Evolutionary conservation across 176 grass and related monocot species (phyloP), one percentile per base, ranked within the genome.

Genomic region (Ensete ventricosum): DNA sequence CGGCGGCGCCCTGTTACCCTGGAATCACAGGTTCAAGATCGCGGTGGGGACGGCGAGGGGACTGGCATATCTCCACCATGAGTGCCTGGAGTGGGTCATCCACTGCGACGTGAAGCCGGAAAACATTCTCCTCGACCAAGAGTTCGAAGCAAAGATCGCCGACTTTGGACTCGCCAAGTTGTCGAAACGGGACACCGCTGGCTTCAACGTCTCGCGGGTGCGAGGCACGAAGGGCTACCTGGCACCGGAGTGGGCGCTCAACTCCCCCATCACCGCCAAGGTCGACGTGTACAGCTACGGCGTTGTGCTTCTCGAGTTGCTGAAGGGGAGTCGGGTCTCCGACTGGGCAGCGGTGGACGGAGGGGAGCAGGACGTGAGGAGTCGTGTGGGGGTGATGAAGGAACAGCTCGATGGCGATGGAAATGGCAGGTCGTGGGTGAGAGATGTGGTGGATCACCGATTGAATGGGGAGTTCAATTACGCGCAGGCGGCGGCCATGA

Each of bases 21-120:
- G 92, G 92, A 79, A 50, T 43, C 67, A 87, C 11, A 71, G 89
- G 29, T 91, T 91, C 67, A 91, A 83, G 34, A 87, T 96, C 71
- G 83, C 92, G 16, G 52, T 89, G 20, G 92, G 92, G 48, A 84
- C 89, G 27, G 82, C 92, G 62, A 88, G 85, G 25, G 88, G 92
- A 48, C 82, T 96, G 12, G 77, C 89, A 34, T 96, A 91, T 60
- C 92, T 96, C 43, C 92, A 96, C 76, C 88, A 96, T 19, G 92
- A 96, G 79, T 91, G 89, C 43, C 74, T 96, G 3, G 92, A 96
- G 76, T 96, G 88, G 92, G 68, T 96, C 68, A 83, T 96, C 60
- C 88, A 96, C 79, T 96, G 92, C 76, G 88, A 96, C 75, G 77
- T 96, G 62, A 96, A 96, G 78, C 92, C 92, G 72, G 92, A 96